Conservation (phyloP, 2,329 filamentous ascomycete species). For the Sporothrix globosa region DNA sequence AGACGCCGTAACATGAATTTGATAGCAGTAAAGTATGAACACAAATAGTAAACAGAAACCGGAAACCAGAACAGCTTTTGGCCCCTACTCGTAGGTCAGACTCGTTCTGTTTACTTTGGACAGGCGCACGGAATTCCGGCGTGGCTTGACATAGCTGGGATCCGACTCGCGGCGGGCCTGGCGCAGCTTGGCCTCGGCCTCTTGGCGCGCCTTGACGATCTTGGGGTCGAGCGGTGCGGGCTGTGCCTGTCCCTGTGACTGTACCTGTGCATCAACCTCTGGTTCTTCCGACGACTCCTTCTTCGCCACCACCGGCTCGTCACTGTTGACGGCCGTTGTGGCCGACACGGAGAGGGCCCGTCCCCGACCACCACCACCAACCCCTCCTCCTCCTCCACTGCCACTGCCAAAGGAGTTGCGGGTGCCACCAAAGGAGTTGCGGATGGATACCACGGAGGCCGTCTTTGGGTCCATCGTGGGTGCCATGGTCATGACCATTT, state of each 20-base stretch:
- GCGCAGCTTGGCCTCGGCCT: conserved; percentile 33
- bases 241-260: not conserved
- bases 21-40: not conserved
- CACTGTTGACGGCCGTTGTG: conserved; percentile 13
- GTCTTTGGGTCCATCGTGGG: not conserved
- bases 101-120: conserved; percentile 18
- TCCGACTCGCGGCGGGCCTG: conserved; percentile 33
- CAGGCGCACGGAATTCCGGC: conserved; percentile 29
- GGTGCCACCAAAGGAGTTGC: conserved; percentile 5
- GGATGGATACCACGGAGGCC: not conserved
- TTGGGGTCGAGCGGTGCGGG: conserved; percentile 20
- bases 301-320: not conserved
- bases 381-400: not conserved
- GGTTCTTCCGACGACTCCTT: not conserved
- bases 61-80: not conserved
- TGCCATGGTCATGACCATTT: not conserved
- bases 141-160: conserved; percentile 23
- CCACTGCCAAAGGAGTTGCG: not conserved
- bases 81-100: not conserved
- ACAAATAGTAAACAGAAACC: not conserved
- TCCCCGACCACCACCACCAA: not conserved
- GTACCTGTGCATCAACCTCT: not conserved
- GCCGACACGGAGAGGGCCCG: conserved; percentile 3
- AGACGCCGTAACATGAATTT: not conserved
- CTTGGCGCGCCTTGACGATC: conserved; percentile 20